These are phyloP conservation scores for Panicum hallii DNA, from an alignment of 202 grass and related monocot genomes.

Conservation along the genomic window DNA sequence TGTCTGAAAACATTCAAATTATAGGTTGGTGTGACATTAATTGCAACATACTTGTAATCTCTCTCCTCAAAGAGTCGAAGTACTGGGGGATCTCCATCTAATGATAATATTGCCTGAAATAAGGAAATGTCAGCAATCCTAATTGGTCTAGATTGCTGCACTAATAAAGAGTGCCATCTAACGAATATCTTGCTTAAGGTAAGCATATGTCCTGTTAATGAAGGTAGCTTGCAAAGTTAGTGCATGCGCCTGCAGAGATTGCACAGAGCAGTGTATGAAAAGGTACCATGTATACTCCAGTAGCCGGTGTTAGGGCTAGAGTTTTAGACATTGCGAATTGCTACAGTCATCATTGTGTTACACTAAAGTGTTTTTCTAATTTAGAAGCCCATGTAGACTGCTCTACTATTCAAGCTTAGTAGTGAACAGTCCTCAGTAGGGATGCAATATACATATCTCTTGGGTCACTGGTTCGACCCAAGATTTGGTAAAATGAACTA, in stretches of 20 bases:
- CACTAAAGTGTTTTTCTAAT: slow-evolving; percentile 22
- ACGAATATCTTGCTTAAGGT: neutral
- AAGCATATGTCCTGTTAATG: neutral
- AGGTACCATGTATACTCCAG: neutral
- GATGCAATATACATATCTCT: too few species aligned
- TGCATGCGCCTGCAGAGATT: neutral
- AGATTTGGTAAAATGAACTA: too few species aligned
- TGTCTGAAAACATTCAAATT: neutral
- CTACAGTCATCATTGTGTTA: neutral
- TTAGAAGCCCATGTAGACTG: neutral
- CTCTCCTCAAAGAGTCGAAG: slow-evolving; percentile 77
- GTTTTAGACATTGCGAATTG: neutral
- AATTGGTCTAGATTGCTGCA: slow-evolving; percentile 19
- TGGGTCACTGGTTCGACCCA: too few species aligned
- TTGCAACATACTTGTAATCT: slow-evolving; percentile 83
- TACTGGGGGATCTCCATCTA: slow-evolving; percentile 87
- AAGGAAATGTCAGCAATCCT: slow-evolving; percentile 45
- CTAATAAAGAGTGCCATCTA: neutral
- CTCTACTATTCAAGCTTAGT: neutral
- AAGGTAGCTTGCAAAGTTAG: neutral
- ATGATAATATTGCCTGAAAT: slow-evolving; percentile 92
- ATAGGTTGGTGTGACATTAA: slow-evolving; percentile 14
- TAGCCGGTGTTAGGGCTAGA: neutral
- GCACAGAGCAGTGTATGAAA: neutral
- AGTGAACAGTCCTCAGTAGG: neutral